phyloP scores from a whole-genome alignment of 1,284 basidiomycete species.

The Ustilago hordei region DNA sequence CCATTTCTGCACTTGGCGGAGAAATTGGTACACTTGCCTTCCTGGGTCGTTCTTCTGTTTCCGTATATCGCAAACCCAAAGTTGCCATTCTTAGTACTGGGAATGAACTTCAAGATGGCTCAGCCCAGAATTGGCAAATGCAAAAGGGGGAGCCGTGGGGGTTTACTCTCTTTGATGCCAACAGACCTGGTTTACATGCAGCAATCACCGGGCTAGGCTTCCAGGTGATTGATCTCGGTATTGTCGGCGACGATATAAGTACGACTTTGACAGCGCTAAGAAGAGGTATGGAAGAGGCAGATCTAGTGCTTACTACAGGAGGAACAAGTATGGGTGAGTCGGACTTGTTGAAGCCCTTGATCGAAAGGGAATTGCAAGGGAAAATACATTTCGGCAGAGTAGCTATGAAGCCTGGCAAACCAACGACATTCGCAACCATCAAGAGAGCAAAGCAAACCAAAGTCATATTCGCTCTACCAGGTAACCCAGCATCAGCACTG shows the following conservation, averaged over 20 bases:
- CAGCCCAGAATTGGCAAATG: slow-evolving; percentile 54
- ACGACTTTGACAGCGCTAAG: slow-evolving; percentile 76
- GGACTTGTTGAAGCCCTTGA: slow-evolving; percentile 86
- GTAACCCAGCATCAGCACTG: slow-evolving; percentile 88
- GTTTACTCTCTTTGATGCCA: slow-evolving; percentile 75
- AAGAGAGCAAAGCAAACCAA: background rate
- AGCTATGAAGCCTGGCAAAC: slow-evolving; percentile 72
- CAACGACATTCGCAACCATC: slow-evolving; percentile 84
- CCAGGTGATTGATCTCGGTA: slow-evolving; percentile 82
- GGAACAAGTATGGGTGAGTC: slow-evolving; percentile 90
- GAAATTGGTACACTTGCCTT: slow-evolving; percentile 87
- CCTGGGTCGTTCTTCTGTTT: slow-evolving; percentile 77
- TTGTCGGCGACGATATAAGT: slow-evolving; percentile 78
- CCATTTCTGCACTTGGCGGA: slow-evolving; percentile 78
- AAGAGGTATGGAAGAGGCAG: slow-evolving; percentile 76
- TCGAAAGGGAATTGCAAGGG: slow-evolving; percentile 81
- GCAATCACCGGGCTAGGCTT: slow-evolving; percentile 80
- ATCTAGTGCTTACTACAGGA: slow-evolving; percentile 84
- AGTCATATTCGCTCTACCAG: slow-evolving; percentile 84
- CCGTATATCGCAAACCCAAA: slow-evolving; percentile 78
- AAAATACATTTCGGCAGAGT: slow-evolving; percentile 82
- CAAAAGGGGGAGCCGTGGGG: slow-evolving; percentile 40
- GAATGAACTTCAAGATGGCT: slow-evolving; percentile 81
- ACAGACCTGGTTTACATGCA: slow-evolving; percentile 81
- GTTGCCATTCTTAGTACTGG: slow-evolving; percentile 86